These are phyloP conservation scores for Cordyceps cateniannulata DNA, from an alignment of 2,329 filamentous ascomycete genomes.

Conservation along the genomic window DNA sequence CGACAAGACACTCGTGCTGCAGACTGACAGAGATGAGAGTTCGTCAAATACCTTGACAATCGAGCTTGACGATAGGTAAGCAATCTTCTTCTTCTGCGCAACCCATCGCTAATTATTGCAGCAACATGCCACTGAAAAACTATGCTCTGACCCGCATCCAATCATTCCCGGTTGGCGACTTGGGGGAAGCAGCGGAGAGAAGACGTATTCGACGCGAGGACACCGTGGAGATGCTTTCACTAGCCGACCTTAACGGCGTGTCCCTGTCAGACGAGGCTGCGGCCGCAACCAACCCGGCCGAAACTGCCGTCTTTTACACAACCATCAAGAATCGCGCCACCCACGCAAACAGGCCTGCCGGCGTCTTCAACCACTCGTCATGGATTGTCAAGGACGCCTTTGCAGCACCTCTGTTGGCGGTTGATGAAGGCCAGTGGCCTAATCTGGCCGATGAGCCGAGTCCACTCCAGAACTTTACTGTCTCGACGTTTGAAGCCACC, in stretches of 20 bases:
- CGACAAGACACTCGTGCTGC: neutral
- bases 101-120: neutral
- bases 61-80: slow-evolving; percentile 11
- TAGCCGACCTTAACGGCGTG: slow-evolving; percentile 1
- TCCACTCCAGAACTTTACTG: slow-evolving; percentile 14
- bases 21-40: neutral
- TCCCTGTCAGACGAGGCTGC: neutral
- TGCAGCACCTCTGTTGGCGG: slow-evolving; percentile 15
- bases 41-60: slow-evolving; percentile 1
- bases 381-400: slow-evolving; percentile 14
- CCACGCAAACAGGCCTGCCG: slow-evolving; percentile 18
- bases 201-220: neutral
- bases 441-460: slow-evolving; percentile 14
- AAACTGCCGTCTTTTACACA: slow-evolving; percentile 17
- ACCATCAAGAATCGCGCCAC: slow-evolving; percentile 18
- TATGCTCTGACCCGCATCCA: slow-evolving; percentile 17
- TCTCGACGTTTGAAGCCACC: slow-evolving; percentile 14
- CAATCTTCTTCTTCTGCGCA: too few relatives aligned
- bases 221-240: neutral
- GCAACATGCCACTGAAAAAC: slow-evolving; percentile 19
- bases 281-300: neutral
- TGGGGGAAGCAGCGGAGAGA: neutral
- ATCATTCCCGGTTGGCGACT: slow-evolving; percentile 14
- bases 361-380: slow-evolving; percentile 18
- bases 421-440: slow-evolving; percentile 13